phyloP scores from a whole-genome alignment of 106 monocot genomes.

The Dioscorea alata region DNA sequence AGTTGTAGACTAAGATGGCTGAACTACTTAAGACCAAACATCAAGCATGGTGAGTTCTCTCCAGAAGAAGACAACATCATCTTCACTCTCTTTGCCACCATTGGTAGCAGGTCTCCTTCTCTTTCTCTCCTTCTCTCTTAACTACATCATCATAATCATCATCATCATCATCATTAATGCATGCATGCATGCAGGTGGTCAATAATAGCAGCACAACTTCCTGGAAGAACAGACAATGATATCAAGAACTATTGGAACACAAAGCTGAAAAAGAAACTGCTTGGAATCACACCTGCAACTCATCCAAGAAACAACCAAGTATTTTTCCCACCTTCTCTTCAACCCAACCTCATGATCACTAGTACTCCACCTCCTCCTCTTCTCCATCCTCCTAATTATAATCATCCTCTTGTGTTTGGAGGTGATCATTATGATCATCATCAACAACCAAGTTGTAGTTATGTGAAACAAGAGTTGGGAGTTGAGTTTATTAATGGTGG shows the following conservation, averaged over 20 bases:
- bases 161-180: slow-evolving; percentile 10
- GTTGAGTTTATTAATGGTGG: not conserved
- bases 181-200: slow-evolving; percentile 53
- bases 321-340: slow-evolving; percentile 1
- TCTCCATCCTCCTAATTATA: not conserved
- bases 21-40: slow-evolving; percentile 34
- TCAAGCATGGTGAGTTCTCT: slow-evolving; percentile 33
- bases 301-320: slow-evolving; percentile 10
- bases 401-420: not conserved
- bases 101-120: slow-evolving; percentile 28
- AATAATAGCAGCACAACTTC: slow-evolving; percentile 52
- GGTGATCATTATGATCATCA: too few species aligned
- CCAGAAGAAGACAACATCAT: slow-evolving; percentile 28
- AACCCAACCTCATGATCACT: not conserved
- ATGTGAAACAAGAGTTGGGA: slow-evolving; percentile 1
- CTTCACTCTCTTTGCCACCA: slow-evolving; percentile 23
- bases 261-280: slow-evolving; percentile 52
- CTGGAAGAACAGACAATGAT: slow-evolving; percentile 69
- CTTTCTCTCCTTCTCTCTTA: not conserved
- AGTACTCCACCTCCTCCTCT: not conserved
- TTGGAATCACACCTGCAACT: slow-evolving; percentile 1
- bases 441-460: slow-evolving; percentile 5
- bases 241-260: slow-evolving; percentile 85
- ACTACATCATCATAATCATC: not conserved
- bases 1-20: slow-evolving; percentile 39